Base-by-base conservation (phyloP, 2,329 filamentous ascomycete genomes). In the Apiospora aurea region DNA sequence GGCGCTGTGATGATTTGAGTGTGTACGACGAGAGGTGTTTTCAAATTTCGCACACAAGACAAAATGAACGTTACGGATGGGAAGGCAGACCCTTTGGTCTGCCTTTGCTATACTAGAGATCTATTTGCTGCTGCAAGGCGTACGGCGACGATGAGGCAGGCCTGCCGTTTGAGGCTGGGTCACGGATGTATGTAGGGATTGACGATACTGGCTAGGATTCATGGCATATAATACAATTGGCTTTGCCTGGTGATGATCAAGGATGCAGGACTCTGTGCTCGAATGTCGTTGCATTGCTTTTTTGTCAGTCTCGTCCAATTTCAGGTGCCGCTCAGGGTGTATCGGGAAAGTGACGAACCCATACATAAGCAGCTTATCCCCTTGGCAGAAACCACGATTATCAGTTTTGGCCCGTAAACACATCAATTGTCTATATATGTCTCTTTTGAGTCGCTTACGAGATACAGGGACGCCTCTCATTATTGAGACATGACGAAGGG, bases 1-100 rank as follows among this genome's bases (percentile, higher is more conserved):
- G 76, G 84, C 85, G 11, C 80, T 92, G 72, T 92, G 71, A 79
- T 61, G 6, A 4, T 6, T n/a, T 41, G 46, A 7, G 8, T 47
- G 26, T 57, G 53, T 57, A 57, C 53, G 18, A 21, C 4, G 34
- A 26, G 29, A 11, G 57, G 21, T n/a, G 29, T 64, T 38, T 41
- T 21, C 57, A 41, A 64, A 2, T 16, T 64, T 21, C 2, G 26
- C 6, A 11, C 6, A 11, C 2, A 16, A n/a, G 16, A 21, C 16
- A 38, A 3, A 10, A 38, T n/a, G 57, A 18, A 29, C 57, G 57
- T 64, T 38, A 64, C 21, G 18, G 57, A n/a, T 64, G 29, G 29
- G 57, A 64, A 29, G 8, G 57, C 57, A 64, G 29, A n/a, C 29
- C 29, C 16, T n/a, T 57, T 34, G 53, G 53, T 57, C 26, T 57